Conservation (phyloP, 176 grass and related monocot genomes). For the Elaeis guineensis region DNA sequence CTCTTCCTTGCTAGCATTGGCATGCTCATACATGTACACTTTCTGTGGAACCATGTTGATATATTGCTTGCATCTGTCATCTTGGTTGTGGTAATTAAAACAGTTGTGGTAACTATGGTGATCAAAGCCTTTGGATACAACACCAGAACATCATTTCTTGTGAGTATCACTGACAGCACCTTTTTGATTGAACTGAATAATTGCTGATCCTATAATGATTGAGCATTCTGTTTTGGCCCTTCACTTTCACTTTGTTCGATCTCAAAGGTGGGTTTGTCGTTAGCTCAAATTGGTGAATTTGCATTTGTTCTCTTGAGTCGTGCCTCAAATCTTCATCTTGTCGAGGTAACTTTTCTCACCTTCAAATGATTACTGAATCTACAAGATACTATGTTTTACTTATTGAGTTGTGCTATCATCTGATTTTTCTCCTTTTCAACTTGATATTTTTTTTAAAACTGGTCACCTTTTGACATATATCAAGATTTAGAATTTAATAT, state of each 20-base stretch:
- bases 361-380: too few relatives aligned
- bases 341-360: conserved; percentile 54
- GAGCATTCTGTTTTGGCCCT: neutral
- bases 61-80: conserved; percentile 96
- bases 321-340: conserved; percentile 95
- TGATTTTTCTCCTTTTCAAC: too few relatives aligned
- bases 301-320: conserved; percentile 95
- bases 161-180: conserved; percentile 33
- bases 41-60: conserved; percentile 96
- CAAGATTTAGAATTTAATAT: too few relatives aligned
- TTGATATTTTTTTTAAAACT: too few relatives aligned
- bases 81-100: conserved; percentile 93
- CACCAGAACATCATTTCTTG: conserved; percentile 90
- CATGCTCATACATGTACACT: conserved; percentile 97
- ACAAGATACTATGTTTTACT: too few relatives aligned
- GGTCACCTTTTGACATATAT: too few relatives aligned
- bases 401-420: too few relatives aligned
- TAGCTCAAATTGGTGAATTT: conserved; percentile 99
- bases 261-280: conserved; percentile 82
- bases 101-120: conserved; percentile 60
- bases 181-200: conserved; percentile 2
- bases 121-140: conserved; percentile 90
- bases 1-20: conserved; percentile 99
- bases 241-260: conserved; percentile 7
- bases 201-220: neutral